Percentiles rank a stretch among this genome's conserved stretches.
phyloP scores from a whole-genome alignment of 2,329 filamentous ascomycete genomes.

The Davidsoniella virescens region DNA sequence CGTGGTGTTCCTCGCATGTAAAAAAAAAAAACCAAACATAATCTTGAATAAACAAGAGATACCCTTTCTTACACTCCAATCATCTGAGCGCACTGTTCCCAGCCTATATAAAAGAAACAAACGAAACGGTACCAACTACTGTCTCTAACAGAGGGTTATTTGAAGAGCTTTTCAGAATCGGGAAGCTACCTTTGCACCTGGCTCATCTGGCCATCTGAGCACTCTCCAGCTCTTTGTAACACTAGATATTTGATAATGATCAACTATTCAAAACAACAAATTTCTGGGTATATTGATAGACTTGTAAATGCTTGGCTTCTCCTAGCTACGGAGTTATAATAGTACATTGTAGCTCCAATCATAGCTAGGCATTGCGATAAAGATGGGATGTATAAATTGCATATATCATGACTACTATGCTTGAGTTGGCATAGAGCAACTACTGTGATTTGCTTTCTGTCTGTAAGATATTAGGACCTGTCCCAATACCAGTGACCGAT shows the following conservation, averaged over 20 bases:
- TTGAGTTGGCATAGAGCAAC: not conserved
- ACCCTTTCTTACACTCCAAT: no score
- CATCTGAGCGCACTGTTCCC: no score
- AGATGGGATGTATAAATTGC: not conserved
- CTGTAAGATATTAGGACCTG: constrained; percentile 38
- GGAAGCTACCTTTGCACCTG: not conserved
- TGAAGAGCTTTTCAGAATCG: not conserved
- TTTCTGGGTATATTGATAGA: no score
- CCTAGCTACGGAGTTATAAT: not conserved
- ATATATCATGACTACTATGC: not conserved
- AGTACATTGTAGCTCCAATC: not conserved
- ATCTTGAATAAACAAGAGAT: no score
- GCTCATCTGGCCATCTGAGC: not conserved
- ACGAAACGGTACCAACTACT: no score
- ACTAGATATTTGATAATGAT: constrained; percentile 9
- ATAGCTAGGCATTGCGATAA: not conserved
- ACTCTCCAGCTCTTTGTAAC: constrained; percentile 9
- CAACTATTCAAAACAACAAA: no score
- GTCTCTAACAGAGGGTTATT: not conserved
- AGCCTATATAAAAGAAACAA: not conserved
- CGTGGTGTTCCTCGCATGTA: constrained; percentile 11
- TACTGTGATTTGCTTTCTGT: constrained; percentile 7
- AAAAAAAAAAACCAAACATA: not conserved
- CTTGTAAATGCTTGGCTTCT: no score
- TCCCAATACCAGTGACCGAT: constrained; percentile 43